Conservation (phyloP, 176 grass and related monocot species). For the Stipa capillata region DNA sequence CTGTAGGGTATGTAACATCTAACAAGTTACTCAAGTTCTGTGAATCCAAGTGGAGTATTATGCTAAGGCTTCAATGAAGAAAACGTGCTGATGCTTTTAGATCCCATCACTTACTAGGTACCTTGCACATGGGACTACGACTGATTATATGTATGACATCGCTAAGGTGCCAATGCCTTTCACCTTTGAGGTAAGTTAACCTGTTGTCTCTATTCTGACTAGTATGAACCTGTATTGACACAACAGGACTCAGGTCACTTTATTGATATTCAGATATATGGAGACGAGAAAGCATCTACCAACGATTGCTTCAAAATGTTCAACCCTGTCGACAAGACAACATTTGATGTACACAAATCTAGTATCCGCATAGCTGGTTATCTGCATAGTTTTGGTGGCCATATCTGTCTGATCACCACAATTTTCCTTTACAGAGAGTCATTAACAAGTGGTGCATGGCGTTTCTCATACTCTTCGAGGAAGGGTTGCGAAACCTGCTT, state of each 20-base stretch:
- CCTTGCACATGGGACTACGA: constrained; percentile 98
- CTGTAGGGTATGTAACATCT: constrained; percentile 69
- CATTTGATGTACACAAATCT: constrained; percentile 58
- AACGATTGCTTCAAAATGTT: constrained; percentile 97
- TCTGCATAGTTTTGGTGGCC: neutral
- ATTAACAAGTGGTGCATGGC: constrained; percentile 75
- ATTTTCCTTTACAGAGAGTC: constrained; percentile 45
- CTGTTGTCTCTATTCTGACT: neutral
- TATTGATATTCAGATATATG: constrained; percentile 67
- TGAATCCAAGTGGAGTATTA: neutral
- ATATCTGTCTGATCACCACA: neutral
- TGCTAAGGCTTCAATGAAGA: neutral
- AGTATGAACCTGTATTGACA: neutral
- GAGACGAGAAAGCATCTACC: constrained; percentile 61
- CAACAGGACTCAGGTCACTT: neutral
- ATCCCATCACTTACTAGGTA: constrained; percentile 42
- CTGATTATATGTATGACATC: constrained; percentile 86
- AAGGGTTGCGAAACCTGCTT: constrained; percentile 34
- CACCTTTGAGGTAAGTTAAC: constrained; percentile 86
- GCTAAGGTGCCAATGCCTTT: constrained; percentile 91
- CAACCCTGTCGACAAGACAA: constrained; percentile 74
- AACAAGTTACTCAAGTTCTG: neutral
- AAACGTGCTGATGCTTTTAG: neutral
- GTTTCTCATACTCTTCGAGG: constrained; percentile 83
- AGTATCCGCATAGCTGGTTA: neutral